Base-by-base conservation (phyloP, 2,329 filamentous ascomycete species). In the Cryoendolithus antarcticus region DNA sequence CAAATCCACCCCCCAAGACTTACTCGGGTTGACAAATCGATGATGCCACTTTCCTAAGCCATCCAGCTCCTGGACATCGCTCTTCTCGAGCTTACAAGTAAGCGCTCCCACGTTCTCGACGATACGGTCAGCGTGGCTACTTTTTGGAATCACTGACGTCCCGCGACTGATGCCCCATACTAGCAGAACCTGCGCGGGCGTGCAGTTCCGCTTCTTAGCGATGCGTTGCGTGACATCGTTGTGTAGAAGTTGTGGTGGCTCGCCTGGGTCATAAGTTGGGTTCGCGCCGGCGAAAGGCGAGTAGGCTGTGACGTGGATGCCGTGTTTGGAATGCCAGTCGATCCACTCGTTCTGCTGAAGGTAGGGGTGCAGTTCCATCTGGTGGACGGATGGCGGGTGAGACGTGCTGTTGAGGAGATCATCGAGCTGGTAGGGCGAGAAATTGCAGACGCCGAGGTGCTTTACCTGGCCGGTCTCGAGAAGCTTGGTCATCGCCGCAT, bases 391-490 rank as follows among this genome's bases (percentile, higher is more conserved):
- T 6, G 40, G 40, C n/a, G 28, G 35, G 11, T 42, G 40, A 49
- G 70, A 72, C 37, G 77, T 77, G 4, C 75, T 74, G 55, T 70
- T 67, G 46, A 67, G 49, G 40, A 74, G 61, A 40, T 62, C 52
- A 46, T 71, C 58, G 9, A 74, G 57, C 30, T 70, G 64, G 9
- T 55, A 51, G n/a, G 70, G 67, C 38, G 64, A 64, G 62, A 82
- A 89, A 64, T 89, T 91, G 52, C 79, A 84, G 9, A 91, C 77
- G 38, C 84, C 84, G 49, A 91, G 86, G 40, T 78, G 75, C 48
- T 68, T 71, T 35, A 75, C 77, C 44, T 73, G 73, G 45, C 80
- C 80, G 1, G 73, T 72, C 9, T 61, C 55, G 27, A 75, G 62
- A 12, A 78, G 51, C 33, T 72, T 72, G 55, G 77, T 70, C 67